Conservation (phyloP, 2,329 filamentous ascomycete genomes). For the Aspergillus ruber region DNA sequence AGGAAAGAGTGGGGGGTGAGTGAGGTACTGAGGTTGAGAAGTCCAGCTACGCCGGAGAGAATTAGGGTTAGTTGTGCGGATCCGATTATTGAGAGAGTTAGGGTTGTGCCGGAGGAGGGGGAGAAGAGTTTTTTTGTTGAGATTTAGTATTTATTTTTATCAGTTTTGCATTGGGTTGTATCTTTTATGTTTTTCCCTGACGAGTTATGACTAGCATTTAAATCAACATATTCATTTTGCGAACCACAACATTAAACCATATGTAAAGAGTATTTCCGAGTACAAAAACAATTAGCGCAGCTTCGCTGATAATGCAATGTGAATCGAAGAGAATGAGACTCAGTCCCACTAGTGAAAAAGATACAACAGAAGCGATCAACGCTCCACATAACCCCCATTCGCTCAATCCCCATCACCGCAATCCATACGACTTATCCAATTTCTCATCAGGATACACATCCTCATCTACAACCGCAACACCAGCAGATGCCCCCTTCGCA, state of each 20-base stretch:
- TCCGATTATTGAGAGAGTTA: slow-evolving; percentile 44
- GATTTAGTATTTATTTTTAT: slow-evolving; percentile 19
- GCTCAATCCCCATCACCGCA: background rate
- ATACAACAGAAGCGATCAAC: background rate
- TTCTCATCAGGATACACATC: slow-evolving; percentile 34
- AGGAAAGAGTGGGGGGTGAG: slow-evolving; percentile 42
- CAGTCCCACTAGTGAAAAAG: background rate
- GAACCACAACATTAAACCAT: no score
- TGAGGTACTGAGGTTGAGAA: slow-evolving; percentile 40
- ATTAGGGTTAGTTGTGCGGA: slow-evolving; percentile 43
- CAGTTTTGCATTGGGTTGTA: no score
- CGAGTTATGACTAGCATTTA: background rate
- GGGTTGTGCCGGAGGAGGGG: slow-evolving; percentile 47
- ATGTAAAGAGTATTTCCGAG: no score
- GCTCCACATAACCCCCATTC: background rate
- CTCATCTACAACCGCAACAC: slow-evolving; percentile 1
- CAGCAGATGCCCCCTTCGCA: slow-evolving; percentile 2
- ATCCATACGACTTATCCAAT: slow-evolving; percentile 9
- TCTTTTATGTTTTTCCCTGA: background rate
- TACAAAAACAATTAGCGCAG: no score
- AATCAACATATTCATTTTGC: background rate
- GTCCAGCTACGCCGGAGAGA: slow-evolving; percentile 47
- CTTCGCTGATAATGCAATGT: no score
- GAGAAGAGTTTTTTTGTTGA: slow-evolving; percentile 46
- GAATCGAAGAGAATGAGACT: no score